Conservation (phyloP, 2,329 filamentous ascomycete species). For the Neocucurbitaria cava region DNA sequence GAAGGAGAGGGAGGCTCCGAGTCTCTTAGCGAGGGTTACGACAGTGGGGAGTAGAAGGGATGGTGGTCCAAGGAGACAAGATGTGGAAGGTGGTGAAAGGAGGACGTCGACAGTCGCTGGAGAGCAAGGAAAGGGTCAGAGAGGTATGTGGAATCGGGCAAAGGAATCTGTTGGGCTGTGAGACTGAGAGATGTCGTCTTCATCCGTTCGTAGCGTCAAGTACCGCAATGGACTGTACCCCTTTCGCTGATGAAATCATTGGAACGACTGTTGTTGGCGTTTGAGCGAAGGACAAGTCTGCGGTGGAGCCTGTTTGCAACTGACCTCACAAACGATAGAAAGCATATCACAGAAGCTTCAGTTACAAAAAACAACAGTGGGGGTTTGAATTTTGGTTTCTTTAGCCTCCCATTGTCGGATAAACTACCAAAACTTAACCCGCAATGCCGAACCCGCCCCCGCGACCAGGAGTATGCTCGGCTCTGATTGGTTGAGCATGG, state of each 20-base stretch:
- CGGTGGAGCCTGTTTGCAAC: no score
- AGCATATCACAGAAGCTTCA: no score
- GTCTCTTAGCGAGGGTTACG: slow-evolving; percentile 34
- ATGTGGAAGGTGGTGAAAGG: background rate
- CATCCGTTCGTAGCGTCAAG: background rate
- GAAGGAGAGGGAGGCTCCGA: slow-evolving; percentile 33
- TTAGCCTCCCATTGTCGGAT: background rate
- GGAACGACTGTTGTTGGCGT: no score
- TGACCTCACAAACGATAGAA: no score
- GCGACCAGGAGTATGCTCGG: background rate
- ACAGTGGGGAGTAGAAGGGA: slow-evolving; percentile 22
- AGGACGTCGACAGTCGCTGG: background rate
- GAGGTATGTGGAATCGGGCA: background rate
- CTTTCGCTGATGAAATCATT: no score
- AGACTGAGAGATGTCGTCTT: background rate
- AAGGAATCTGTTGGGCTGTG: background rate
- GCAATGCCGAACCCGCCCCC: background rate
- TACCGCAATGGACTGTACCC: background rate
- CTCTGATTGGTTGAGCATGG: background rate
- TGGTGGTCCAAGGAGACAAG: background rate
- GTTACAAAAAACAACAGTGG: no score
- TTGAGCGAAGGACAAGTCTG: no score
- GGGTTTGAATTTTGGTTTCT: background rate
- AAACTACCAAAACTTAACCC: background rate
- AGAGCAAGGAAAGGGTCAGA: background rate